A percentile compares a stretch with the other conserved stretches of the same genome.
phyloP scores from a whole-genome alignment of 73 alveolate species.

The Tetrahymena borealis region DNA sequence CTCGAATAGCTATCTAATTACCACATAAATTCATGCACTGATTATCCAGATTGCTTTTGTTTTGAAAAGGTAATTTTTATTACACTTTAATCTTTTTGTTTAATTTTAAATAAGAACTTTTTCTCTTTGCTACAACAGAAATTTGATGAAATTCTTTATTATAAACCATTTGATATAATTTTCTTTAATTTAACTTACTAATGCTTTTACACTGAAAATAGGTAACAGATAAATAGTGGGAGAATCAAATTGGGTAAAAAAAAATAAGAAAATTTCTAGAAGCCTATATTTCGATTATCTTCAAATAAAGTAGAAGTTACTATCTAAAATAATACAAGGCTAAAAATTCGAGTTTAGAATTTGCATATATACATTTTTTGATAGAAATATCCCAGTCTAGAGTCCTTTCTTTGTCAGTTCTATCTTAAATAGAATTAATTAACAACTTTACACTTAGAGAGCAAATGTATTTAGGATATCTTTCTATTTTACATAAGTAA shows the following conservation, averaged over 20 bases:
- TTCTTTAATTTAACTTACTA: no score
- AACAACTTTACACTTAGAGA: not conserved
- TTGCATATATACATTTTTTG: not conserved
- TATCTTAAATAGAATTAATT: not conserved
- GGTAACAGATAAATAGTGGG: not conserved
- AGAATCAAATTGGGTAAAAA: not conserved
- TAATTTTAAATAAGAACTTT: no score
- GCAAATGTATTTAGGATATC: not conserved
- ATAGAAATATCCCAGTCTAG: not conserved
- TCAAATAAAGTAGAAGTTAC: not conserved
- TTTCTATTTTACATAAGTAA: not conserved
- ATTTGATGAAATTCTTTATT: no score
- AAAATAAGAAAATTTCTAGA: not conserved
- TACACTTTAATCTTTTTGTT: not conserved
- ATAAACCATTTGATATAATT: no score
- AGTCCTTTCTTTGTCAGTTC: not conserved
- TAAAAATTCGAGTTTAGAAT: not conserved
- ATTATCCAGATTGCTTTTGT: not conserved
- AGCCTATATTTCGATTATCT: not conserved
- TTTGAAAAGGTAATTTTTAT: not conserved
- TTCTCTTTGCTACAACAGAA: no score
- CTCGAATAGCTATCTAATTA: not conserved
- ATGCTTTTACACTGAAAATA: no score
- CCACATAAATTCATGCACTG: not conserved
- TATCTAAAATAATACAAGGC: not conserved